These are phyloP conservation scores for Strobilomyces echinocephalus DNA, from an alignment of 768 basidiomycete genomes.

Conservation along the genomic window DNA sequence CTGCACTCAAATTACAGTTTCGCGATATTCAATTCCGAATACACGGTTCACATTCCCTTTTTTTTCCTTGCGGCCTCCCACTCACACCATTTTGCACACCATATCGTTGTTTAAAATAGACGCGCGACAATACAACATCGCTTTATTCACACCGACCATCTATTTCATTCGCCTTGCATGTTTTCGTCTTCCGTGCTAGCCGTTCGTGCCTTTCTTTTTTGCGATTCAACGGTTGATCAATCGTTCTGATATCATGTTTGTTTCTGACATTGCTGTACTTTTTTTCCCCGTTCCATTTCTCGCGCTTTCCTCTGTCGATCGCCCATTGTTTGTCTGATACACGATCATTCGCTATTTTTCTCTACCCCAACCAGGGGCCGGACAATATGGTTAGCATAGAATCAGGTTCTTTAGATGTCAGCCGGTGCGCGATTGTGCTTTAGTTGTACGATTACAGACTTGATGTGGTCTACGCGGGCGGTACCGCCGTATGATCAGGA, in stretches of 20 bases:
- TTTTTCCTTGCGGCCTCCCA: slow-evolving; percentile 8
- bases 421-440: slow-evolving; percentile 3
- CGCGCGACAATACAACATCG: slow-evolving; percentile 5
- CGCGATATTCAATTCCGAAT: slow-evolving; percentile 11
- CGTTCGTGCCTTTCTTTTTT: not conserved
- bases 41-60: not conserved
- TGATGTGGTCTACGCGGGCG: not conserved
- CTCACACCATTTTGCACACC: slow-evolving; percentile 9
- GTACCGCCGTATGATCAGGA: not conserved
- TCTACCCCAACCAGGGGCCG: slow-evolving; percentile 5
- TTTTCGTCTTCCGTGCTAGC: not conserved
- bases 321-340: not conserved
- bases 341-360: slow-evolving; percentile 1
- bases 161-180: not conserved
- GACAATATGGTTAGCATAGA: slow-evolving; percentile 21
- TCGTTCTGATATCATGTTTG: slow-evolving; percentile 11
- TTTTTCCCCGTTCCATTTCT: not conserved
- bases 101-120: slow-evolving; percentile 18
- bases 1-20: slow-evolving; percentile 19
- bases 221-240: not conserved
- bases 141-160: slow-evolving; percentile 1
- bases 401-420: slow-evolving; percentile 9
- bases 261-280: slow-evolving; percentile 15
- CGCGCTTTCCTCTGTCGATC: not conserved
- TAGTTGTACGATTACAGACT: slow-evolving; percentile 19